phyloP scores from a whole-genome alignment of 768 basidiomycete species.

The Termitomyces sp. region DNA sequence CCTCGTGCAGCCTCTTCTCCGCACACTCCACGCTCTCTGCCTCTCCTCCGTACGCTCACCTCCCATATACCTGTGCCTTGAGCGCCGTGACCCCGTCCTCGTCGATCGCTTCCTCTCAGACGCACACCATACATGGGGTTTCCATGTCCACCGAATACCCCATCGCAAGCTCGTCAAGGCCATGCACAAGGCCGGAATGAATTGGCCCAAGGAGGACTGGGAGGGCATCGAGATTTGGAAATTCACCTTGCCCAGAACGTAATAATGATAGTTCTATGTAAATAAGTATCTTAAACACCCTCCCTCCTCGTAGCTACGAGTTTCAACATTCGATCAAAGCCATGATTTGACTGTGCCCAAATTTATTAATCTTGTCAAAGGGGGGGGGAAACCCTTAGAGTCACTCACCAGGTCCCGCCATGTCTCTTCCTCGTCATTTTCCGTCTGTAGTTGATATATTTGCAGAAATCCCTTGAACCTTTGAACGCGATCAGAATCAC shows the following conservation, averaged over 20 bases:
- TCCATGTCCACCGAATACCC: slow-evolving; percentile 53
- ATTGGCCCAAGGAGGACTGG: slow-evolving; percentile 71
- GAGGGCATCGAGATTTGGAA: slow-evolving; percentile 82
- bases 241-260: slow-evolving; percentile 20
- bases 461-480: slow-evolving; percentile 81
- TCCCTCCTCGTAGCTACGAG: slow-evolving; percentile 54
- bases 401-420: slow-evolving; percentile 70
- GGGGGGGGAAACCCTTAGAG: not conserved
- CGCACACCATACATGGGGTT: slow-evolving; percentile 51
- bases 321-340: slow-evolving; percentile 63
- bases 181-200: slow-evolving; percentile 48
- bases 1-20: slow-evolving; percentile 65
- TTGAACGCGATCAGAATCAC: not conserved
- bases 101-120: slow-evolving; percentile 52
- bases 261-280: not conserved
- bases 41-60: slow-evolving; percentile 37
- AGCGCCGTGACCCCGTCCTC: slow-evolving; percentile 69
- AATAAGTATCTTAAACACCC: not conserved
- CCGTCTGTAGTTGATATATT: slow-evolving; percentile 81
- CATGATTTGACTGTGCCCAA: slow-evolving; percentile 55
- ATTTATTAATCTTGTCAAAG: too few species aligned
- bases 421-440: slow-evolving; percentile 80
- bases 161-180: slow-evolving; percentile 54
- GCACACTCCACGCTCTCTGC: slow-evolving; percentile 55
- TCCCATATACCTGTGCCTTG: slow-evolving; percentile 59